These are phyloP conservation scores for Xylaria cubensis DNA, from an alignment of 495 filamentous ascomycete species.

Conservation along the genomic window DNA sequence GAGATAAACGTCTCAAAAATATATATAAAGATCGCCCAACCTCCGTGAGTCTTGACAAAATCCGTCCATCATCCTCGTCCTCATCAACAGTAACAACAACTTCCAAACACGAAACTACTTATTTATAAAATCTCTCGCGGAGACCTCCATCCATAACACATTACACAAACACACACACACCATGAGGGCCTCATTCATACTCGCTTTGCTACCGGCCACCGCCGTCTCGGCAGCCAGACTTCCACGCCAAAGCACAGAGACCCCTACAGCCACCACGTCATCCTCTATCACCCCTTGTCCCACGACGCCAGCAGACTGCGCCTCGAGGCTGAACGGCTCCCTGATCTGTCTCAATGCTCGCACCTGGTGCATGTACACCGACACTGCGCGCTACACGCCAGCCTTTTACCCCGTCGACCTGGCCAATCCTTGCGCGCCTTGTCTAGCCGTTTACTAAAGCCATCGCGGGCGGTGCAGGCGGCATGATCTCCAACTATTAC, in stretches of 20 bases:
- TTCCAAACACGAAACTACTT: not conserved
- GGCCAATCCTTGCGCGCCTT: conserved; percentile 14
- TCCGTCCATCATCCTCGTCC: not conserved
- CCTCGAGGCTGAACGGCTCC: conserved; percentile 13
- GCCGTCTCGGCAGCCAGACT: conserved; percentile 17
- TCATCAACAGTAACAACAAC: not conserved
- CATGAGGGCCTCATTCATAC: conserved; percentile 21
- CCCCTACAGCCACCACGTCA: conserved; percentile 10
- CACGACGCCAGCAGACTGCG: conserved; percentile 23
- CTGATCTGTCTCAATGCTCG: conserved; percentile 25
- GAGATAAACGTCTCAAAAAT: not conserved
- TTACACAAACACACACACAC: conserved; percentile 10
- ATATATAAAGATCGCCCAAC: not conserved
- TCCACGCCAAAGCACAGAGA: conserved; percentile 2
- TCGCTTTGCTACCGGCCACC: conserved; percentile 21
- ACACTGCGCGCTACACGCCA: conserved; percentile 20
- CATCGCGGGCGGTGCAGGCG: not conserved
- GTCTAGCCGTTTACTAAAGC: conserved; percentile 3
- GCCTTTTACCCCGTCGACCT: conserved; percentile 29
- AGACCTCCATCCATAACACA: not conserved
- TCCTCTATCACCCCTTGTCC: conserved; percentile 15
- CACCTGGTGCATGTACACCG: conserved; percentile 26
- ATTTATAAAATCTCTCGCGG: not conserved
- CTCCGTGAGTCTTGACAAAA: not conserved
- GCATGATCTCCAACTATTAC: not conserved